Evolutionary conservation across 768 basidiomycete species (phyloP), one percentile per base, ranked within the genome.

Genomic region (Cystofilobasidium capitatum): DNA sequence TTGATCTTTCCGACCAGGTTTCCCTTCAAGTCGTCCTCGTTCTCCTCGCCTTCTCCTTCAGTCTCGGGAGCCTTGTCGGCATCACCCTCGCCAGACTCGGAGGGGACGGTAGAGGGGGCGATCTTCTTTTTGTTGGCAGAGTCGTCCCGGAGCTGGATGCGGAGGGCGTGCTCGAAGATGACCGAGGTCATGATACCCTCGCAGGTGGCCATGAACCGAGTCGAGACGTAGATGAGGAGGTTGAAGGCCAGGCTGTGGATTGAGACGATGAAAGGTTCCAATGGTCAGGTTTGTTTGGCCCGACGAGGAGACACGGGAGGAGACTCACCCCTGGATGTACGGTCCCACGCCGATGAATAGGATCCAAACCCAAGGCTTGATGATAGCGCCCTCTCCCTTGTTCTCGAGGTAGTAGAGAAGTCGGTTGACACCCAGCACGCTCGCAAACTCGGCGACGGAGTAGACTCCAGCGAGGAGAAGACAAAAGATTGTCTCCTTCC

Each of bases 141-240:
- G 44, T 82, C 82, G 24, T 83, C 80, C 64, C 82, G 83, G 76
- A 86, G 79, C 37, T 86, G 81, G 49, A 88, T 83, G 36, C 85
- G 81, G 8, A 90, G 80, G 22, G 90, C 59, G 72, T 91, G 89
- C 47, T 88, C 88, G 78, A 92, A 93, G 74, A 92, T 85, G 9
- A 91, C 78, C 71, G 83, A 82, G 33, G 82, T 82, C 71, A 83
- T 69, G 70, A 86, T 76, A 37, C 78, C 80, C 72, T 87, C 83
- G 6, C 77, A 71, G 4, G 81, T 82, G 16, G 83, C 81, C 29
- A 82, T 71, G 12, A 78, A 75, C 6, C 83, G 77, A 0, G 82
- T 84, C 75, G 58, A 33, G 33, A 49, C 20, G 55, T 69, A 69
- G 47, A 64, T 69, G n/a, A 59, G 29, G n/a, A 57, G 26, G 62